Base-by-base conservation (phyloP, 2,329 filamentous ascomycete species). In the Didymella keratinophila region DNA sequence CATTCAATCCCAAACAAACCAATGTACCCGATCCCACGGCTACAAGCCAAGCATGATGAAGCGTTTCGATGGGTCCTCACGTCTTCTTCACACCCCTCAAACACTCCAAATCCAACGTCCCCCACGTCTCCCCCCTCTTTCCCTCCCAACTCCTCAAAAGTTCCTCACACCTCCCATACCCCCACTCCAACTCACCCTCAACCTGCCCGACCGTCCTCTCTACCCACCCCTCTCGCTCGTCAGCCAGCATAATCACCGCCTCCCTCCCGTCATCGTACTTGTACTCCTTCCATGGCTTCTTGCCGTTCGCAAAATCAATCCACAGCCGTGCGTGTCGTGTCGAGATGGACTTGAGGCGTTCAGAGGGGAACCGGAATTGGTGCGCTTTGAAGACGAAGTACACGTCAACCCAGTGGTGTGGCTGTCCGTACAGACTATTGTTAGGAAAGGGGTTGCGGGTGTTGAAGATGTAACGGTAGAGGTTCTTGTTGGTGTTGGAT, bases 391-490 rank as follows among this genome's bases (percentile, higher is more conserved):
- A 55, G 27, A 55, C 18, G 52, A 48, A 55, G n/a, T 55, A 55
- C 1, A 55, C 20, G 7, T 55, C 52, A 1, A 48, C 52, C 52
- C 51, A 69, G 39, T 74, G 69, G 49, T 75, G 72, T 2, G 69
- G 45, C 20, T 62, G 57, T 14, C 67, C 58, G 45, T 67, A 70
- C 11, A 66, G 48, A 32, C 56, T 7, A 37, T 45, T 2, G 53
- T 58, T 0, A 59, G 44, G 63, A 44, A 73, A 75, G 0, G 72
- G 73, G 52, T 72, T 75, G 1, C 64, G 58, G 7, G 68, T 47
- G 11, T 71, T 61, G 58, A 75, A 73, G 7, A 69, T 37, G 52
- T 74, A 74, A 2, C 69, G 62, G 48, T 71, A 72, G 0, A 70
- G 36, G 1, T 55, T 61, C 25, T 71, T 71, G 16, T 21, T 46